phyloP scores from a whole-genome alignment of 768 basidiomycete genomes.

The Xerocomus spinulosus region DNA sequence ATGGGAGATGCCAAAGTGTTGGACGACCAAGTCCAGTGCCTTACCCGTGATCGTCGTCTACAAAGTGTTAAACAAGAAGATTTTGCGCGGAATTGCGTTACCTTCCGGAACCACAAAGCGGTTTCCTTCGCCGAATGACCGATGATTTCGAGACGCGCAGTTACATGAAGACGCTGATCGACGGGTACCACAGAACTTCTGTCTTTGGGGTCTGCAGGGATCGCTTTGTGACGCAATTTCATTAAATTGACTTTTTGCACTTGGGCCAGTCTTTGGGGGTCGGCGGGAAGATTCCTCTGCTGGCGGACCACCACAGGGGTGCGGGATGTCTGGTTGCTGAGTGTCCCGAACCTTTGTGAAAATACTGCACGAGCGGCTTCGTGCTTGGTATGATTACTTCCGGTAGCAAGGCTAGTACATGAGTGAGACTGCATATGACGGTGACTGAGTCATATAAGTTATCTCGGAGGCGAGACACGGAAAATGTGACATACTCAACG shows the following conservation, averaged over 20 bases:
- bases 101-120: constrained; percentile 72
- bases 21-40: constrained; percentile 53
- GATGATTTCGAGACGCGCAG: constrained; percentile 31
- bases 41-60: constrained; percentile 56
- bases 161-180: constrained; percentile 58
- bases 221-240: constrained; percentile 70
- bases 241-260: constrained; percentile 59
- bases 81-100: constrained; percentile 21
- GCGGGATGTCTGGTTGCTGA: constrained; percentile 11
- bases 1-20: constrained; percentile 15
- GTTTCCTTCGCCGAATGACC: constrained; percentile 35
- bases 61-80: constrained; percentile 4
- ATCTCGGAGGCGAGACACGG: constrained; percentile 1
- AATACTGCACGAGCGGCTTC: constrained; percentile 50
- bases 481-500: constrained; percentile 43
- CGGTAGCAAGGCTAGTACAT: constrained; percentile 36
- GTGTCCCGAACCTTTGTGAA: constrained; percentile 44
- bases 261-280: constrained; percentile 52
- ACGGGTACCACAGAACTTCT: constrained; percentile 41
- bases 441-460: constrained; percentile 44
- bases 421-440: constrained; percentile 59
- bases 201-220: constrained; percentile 58
- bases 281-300: constrained; percentile 36
- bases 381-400: constrained; percentile 33
- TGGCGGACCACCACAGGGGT: constrained; percentile 27